Conservation (phyloP, 1,284 basidiomycete species). For the Bjerkandera adusta region DNA sequence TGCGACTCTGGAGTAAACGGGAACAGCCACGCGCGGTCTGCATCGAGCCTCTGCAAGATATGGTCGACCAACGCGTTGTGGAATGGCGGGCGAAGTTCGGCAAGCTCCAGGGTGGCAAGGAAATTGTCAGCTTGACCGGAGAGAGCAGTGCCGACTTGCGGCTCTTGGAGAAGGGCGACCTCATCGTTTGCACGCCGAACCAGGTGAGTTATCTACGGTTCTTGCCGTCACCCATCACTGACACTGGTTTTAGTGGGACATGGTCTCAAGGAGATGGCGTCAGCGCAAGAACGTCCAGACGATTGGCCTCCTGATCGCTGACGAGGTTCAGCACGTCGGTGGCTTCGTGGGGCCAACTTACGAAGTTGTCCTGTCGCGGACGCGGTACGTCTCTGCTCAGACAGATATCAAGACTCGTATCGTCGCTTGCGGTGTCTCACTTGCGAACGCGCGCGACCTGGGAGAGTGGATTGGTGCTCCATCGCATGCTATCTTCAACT, state of each 20-base stretch:
- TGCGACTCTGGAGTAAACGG: conserved; percentile 88
- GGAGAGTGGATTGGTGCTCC: conserved; percentile 98
- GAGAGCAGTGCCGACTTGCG: conserved; percentile 95
- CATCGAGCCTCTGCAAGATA: conserved; percentile 95
- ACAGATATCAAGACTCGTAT: conserved; percentile 90
- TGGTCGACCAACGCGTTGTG: conserved; percentile 87
- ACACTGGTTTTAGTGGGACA: conserved; percentile 77
- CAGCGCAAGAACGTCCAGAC: conserved; percentile 96
- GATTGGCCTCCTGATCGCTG: conserved; percentile 90
- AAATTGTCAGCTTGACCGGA: conserved; percentile 90
- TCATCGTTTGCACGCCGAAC: conserved; percentile 90
- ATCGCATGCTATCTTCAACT: conserved; percentile 95
- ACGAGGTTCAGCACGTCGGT: conserved; percentile 93
- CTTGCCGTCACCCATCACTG: conserved; percentile 5
- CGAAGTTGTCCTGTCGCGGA: conserved; percentile 93
- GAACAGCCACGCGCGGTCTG: conserved; percentile 90
- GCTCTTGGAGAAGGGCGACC: conserved; percentile 86
- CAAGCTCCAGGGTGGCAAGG: conserved; percentile 82
- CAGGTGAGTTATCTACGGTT: conserved; percentile 48
- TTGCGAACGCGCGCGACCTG: conserved; percentile 95
- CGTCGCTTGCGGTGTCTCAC: conserved; percentile 90
- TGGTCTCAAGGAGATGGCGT: conserved; percentile 94
- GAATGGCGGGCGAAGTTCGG: conserved; percentile 92
- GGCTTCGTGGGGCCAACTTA: conserved; percentile 94
- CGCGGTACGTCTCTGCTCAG: conserved; percentile 95